phyloP scores from a whole-genome alignment of 345 rosid genomes.

The Microthlaspi erraticum region DNA sequence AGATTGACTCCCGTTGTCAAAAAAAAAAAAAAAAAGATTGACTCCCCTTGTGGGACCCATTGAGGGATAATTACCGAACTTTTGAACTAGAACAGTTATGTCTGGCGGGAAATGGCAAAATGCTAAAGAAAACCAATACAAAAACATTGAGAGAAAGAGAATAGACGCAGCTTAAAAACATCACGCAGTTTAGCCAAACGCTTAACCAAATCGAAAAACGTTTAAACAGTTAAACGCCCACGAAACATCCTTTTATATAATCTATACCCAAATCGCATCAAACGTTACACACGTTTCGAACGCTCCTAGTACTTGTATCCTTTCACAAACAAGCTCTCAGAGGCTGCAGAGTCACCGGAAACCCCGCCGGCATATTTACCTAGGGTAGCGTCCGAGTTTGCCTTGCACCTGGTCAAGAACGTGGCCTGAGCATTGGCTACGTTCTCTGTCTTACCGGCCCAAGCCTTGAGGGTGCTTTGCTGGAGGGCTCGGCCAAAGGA shows the following conservation, averaged over 20 bases:
- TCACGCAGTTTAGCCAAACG: conserved; percentile 24
- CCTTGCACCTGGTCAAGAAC: conserved; percentile 79
- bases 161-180: conserved; percentile 10
- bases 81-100: conserved; percentile 37
- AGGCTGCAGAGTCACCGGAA: conserved; percentile 61
- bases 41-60: conserved; percentile 27
- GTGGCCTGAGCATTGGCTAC: conserved; percentile 72
- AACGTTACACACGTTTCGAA: background rate
- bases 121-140: background rate
- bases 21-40: too few relatives aligned
- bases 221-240: conserved; percentile 26
- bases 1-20: background rate
- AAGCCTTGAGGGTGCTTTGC: conserved; percentile 90
- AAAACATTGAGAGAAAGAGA: background rate
- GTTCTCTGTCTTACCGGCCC: conserved; percentile 87
- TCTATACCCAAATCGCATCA: conserved; percentile 9
- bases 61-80: conserved; percentile 28
- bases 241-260: conserved; percentile 17
- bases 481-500: conserved; percentile 95
- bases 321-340: conserved; percentile 83
- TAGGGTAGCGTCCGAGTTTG: conserved; percentile 82
- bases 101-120: conserved; percentile 43
- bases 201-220: conserved; percentile 27
- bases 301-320: conserved; percentile 75
- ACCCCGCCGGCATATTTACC: conserved; percentile 68